phyloP scores from a whole-genome alignment of 2,329 filamentous ascomycete species.

The Talaromyces sp. region DNA sequence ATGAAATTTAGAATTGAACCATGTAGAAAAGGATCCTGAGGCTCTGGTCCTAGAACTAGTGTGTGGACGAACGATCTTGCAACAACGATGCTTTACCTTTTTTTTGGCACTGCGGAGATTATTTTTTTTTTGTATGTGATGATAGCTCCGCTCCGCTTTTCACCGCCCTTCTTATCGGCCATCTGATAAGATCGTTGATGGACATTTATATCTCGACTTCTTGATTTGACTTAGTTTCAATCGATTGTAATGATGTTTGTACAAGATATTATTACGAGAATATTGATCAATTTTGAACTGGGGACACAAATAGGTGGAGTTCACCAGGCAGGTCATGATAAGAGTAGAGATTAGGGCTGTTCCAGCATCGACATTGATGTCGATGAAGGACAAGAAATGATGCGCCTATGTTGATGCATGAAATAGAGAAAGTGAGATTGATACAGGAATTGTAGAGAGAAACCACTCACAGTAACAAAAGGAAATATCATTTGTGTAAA shows the following conservation, averaged over 20 bases:
- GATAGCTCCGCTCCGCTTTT: slow-evolving; percentile 10
- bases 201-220: no score
- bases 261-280: neutral
- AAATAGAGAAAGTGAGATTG: neutral
- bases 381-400: neutral
- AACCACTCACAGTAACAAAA: neutral
- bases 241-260: neutral
- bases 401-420: slow-evolving; percentile 7
- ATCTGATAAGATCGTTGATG: slow-evolving; percentile 1
- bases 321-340: neutral
- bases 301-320: neutral
- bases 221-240: neutral
- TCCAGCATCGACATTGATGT: neutral
- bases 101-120: slow-evolving; percentile 13
- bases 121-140: slow-evolving; percentile 18
- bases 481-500: neutral
- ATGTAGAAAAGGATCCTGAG: neutral
- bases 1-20: neutral
- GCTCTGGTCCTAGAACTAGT: neutral
- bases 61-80: neutral
- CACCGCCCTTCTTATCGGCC: slow-evolving; percentile 13
- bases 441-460: neutral
- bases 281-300: neutral
- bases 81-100: neutral
- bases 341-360: neutral